Evolutionary conservation across 2,329 filamentous ascomycete species (phyloP).

Genomic region (Monosporascus sp.): DNA sequence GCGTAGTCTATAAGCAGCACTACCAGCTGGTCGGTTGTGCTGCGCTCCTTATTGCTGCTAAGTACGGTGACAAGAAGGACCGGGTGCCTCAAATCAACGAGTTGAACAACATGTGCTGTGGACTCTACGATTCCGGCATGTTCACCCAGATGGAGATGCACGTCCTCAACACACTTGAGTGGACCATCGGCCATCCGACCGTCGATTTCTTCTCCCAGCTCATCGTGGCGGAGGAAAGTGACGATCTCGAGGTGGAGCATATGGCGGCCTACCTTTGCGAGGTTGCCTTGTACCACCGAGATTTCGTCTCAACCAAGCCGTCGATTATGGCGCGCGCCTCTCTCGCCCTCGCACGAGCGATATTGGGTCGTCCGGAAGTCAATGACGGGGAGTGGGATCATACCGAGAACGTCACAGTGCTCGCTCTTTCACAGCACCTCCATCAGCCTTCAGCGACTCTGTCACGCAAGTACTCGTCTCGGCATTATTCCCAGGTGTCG

Average conservation of each 20-base stretch:
- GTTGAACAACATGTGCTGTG: constrained; percentile 98
- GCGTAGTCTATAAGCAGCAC: constrained; percentile 98
- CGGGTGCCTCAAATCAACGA: constrained; percentile 96
- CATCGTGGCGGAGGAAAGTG: constrained; percentile 71
- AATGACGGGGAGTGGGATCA: constrained; percentile 73
- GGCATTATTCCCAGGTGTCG: constrained; percentile 48
- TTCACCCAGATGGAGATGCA: constrained; percentile 99
- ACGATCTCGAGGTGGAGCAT: constrained; percentile 84
- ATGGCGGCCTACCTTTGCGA: constrained; percentile 94
- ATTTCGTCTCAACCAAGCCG: constrained; percentile 89
- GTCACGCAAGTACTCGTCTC: constrained; percentile 54
- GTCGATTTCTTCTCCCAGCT: constrained; percentile 91
- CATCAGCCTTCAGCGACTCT: constrained; percentile 54
- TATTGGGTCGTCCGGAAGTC: constrained; percentile 74
- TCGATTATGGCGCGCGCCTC: constrained; percentile 87
- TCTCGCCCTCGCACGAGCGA: constrained; percentile 78
- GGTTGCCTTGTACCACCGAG: constrained; percentile 91
- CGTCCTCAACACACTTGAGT: constrained; percentile 93
- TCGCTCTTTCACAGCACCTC: constrained; percentile 54
- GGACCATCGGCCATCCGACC: constrained; percentile 92
- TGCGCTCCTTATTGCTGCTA: constrained; percentile 90
- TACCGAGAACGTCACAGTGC: constrained; percentile 61
- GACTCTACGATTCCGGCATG: constrained; percentile 97
- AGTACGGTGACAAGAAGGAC: constrained; percentile 98
- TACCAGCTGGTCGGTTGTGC: constrained; percentile 97